Evolutionary conservation across 1,284 basidiomycete genomes (phyloP), one percentile per base, ranked within the genome.

Genomic region (Limonomyces culmigenus): DNA sequence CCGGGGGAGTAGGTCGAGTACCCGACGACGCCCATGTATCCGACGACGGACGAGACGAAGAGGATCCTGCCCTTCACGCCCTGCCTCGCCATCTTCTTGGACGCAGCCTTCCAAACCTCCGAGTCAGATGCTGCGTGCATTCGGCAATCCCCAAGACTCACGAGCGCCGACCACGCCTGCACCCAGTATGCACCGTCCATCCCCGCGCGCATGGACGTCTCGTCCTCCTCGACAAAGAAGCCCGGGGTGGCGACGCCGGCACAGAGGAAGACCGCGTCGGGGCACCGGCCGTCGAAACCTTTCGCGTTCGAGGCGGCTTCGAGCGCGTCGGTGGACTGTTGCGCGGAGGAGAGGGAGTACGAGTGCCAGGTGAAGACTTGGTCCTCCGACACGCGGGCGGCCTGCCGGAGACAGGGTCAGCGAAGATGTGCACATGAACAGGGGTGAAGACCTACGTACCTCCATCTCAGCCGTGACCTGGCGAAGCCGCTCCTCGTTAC

Each of bases 1-100:
- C 76, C 83, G 0, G 92, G 88, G 1, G 84, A 63, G 52, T 98
- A 97, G 2, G 78, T 68, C 3, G 80, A 65, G 48, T 84, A 97
- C 1, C 93, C 92, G 13, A 85, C 61, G 35, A 96, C 66, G 1
- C 75, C 70, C 61, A 89, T 80, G 45, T 81, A 74, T 1, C 79
- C 83, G 12, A 93, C 54, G n/a, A 78, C 68, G 0, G 86, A 91
- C 5, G 78, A 78, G 16, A 87, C 74, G 35, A 97, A 73, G 3
- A 88, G 66, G 39, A 97, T 77, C 49, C 81, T 85, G 29, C 67
- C 67, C 35, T 67, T 63, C 13, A 61, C 58, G 17, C 60, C 58
- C 29, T 67, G 59, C 31, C 62, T 59, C 10, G 72, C 73, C 77
- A 93, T 87, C 37, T 65, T 61, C 48, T 76, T 76, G 1, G 71